Base-by-base conservation (phyloP, 2,329 filamentous ascomycete genomes). In the Raffaelea ambrosiae region DNA sequence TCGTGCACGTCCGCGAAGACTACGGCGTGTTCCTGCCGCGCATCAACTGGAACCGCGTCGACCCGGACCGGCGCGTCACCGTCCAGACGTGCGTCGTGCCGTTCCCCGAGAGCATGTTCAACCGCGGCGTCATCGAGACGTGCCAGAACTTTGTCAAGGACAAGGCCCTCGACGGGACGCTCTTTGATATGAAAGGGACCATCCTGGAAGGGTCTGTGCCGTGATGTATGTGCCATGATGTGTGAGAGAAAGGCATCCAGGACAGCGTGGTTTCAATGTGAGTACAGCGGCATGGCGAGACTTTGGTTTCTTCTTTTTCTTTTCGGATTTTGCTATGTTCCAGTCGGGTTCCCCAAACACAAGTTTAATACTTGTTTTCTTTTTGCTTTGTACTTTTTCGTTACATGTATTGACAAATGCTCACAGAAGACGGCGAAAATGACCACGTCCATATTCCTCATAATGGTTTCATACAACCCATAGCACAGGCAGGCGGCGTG, bases 141-240 rank as follows among this genome's bases (percentile, higher is more conserved):
- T 70, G 71, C 47, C 65, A 66, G 47, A 51, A 59, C 3, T 71
- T 66, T 63, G 62, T 70, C n/a, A 67, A 59, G 51, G 59, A 61
- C 11, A 63, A 61, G 20, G 66, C 68, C 4, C 52, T 72, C 49
- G 58, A 62, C 36, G 70, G 69, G n/a, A 65, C 57, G 38, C 49
- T 70, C 13, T 70, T 40, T 20, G 35, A 46, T 7, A 38, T 38
- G 8, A n/a, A 16, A 5, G 35, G 35, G 18, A 9, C 35, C 7
- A 8, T 38, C 14, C 16, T 38, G 18, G 8, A 33, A 33, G 31
- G n/a, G n/a, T n/a, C 31, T 33, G 9, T 33, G 31, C 16, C 31
- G 16, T 16, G 9, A 33, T 16, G 9, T 33, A 33, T 33, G 31
- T 33, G 9, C 16, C 9, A 33, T 16, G 31, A 33, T 33, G 16